Percentiles rank a stretch among this genome's conserved stretches.
phyloP scores from a whole-genome alignment of 2,329 filamentous ascomycete species.

The Colletotrichum sp. region DNA sequence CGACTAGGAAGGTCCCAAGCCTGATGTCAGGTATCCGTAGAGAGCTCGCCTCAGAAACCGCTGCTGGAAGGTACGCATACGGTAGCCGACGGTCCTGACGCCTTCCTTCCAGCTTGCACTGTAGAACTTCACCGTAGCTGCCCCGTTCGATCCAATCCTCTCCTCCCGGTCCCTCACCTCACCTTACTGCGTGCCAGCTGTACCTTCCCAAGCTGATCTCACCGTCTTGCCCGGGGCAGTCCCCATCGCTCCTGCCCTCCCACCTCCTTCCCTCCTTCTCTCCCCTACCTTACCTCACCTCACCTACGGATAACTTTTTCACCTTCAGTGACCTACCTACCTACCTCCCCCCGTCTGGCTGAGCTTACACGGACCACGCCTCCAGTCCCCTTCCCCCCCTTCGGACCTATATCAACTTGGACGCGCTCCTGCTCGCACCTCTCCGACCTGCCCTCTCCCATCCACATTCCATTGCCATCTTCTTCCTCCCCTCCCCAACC shows the following conservation, averaged over 20 bases:
- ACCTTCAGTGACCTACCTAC: not conserved
- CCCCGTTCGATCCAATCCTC: not conserved
- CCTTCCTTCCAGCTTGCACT: not conserved
- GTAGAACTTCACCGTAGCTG: not conserved
- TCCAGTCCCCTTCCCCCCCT: not conserved
- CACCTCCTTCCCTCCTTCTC: not conserved
- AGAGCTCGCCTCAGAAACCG: not conserved
- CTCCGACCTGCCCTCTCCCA: not conserved
- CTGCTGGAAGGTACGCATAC: not conserved
- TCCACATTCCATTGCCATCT: not conserved
- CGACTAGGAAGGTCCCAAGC: not conserved
- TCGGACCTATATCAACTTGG: slow-evolving; percentile 19
- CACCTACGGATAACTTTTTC: not conserved
- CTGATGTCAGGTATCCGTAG: not conserved
- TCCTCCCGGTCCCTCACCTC: not conserved
- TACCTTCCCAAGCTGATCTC: not conserved
- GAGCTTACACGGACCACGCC: slow-evolving; percentile 13
- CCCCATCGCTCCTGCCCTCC: not conserved
- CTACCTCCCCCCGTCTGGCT: not conserved
- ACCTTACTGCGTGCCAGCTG: not conserved
- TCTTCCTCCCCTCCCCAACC: not conserved
- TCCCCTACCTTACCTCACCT: not conserved
- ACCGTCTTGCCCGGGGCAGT: not conserved
- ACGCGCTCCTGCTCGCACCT: not conserved
- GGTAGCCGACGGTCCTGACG: not conserved